These are phyloP conservation scores for Amaranthus tricolor DNA, from an alignment of 179 eudicot species.

Conservation along the genomic window DNA sequence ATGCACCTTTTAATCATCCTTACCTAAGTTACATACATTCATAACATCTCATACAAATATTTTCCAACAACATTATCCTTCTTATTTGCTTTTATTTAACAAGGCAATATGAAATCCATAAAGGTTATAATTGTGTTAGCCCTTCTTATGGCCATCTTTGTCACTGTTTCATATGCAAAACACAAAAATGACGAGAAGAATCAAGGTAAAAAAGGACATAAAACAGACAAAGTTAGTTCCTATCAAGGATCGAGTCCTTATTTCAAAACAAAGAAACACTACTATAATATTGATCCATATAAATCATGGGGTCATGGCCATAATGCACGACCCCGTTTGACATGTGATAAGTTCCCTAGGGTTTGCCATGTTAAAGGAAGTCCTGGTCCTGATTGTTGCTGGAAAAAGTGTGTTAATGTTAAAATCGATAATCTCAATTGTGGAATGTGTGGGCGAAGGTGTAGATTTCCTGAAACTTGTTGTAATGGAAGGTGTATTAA, in stretches of 20 bases:
- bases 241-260: slow-evolving; percentile 25
- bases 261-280: slow-evolving; percentile 18
- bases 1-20: background rate
- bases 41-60: background rate
- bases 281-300: background rate
- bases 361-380: slow-evolving; percentile 46
- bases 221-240: background rate
- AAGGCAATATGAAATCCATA: slow-evolving; percentile 16
- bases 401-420: slow-evolving; percentile 54
- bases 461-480: slow-evolving; percentile 39
- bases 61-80: background rate
- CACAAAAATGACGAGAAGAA: background rate
- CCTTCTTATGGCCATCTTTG: background rate
- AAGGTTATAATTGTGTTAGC: slow-evolving; percentile 8
- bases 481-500: slow-evolving; percentile 49
- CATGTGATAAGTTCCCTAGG: slow-evolving; percentile 55
- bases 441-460: slow-evolving; percentile 48
- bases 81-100: background rate
- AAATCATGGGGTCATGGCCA: background rate
- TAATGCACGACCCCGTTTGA: slow-evolving; percentile 22
- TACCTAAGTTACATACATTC: background rate
- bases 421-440: slow-evolving; percentile 44
- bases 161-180: slow-evolving; percentile 6
- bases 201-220: background rate
- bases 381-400: slow-evolving; percentile 51